Conservation (phyloP, 1,284 basidiomycete genomes). For the Coriolopsis trogii region DNA sequence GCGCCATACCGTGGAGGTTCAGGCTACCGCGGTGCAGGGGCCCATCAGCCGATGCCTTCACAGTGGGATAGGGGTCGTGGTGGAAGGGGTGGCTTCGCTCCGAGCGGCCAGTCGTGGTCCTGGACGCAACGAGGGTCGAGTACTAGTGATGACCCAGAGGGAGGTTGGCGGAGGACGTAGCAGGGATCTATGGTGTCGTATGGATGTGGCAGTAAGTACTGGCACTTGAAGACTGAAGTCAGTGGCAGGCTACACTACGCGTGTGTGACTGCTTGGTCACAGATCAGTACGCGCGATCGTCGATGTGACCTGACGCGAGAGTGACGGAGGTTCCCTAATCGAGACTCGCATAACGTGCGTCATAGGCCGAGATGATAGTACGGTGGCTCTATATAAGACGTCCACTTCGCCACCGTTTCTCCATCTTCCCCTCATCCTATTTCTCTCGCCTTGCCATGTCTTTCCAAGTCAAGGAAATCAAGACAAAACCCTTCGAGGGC, state of each 20-base stretch:
- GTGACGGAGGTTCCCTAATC: slow-evolving; percentile 20
- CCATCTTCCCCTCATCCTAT: slow-evolving; percentile 2
- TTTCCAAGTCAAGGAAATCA: slow-evolving; percentile 57
- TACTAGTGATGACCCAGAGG: no score
- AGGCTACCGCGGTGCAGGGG: no score
- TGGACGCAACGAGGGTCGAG: no score
- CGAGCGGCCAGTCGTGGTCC: no score
- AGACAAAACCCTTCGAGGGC: slow-evolving; percentile 82
- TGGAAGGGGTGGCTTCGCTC: no score
- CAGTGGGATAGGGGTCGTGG: no score
- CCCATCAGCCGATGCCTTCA: no score
- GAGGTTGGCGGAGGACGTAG: no score
- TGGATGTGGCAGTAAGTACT: no score
- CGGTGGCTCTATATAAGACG: slow-evolving; percentile 13
- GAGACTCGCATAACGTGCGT: slow-evolving; percentile 22
- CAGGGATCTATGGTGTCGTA: no score
- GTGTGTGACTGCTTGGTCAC: neutral
- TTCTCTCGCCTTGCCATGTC: slow-evolving; percentile 53
- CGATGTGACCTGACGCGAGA: slow-evolving; percentile 23
- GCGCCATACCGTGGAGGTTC: slow-evolving; percentile 3
- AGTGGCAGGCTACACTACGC: no score
- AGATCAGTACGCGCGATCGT: slow-evolving; percentile 2
- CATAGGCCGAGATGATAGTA: slow-evolving; percentile 17
- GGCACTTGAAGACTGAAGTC: no score
- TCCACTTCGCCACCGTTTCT: slow-evolving; percentile 2